Base-by-base conservation (phyloP, 352 stramenopile genomes). In the Albugo candida region DNA sequence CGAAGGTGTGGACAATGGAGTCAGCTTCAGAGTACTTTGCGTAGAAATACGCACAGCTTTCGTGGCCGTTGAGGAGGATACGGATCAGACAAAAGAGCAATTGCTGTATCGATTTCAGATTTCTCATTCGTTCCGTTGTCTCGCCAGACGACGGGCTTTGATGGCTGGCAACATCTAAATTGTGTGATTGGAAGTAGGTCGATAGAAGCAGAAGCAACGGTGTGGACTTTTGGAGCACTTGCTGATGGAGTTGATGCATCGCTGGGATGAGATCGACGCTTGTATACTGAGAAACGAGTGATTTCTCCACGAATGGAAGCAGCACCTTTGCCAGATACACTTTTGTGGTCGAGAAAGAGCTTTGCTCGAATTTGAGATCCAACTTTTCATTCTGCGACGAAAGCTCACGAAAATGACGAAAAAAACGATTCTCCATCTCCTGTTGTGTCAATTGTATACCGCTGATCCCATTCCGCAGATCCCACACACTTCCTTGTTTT, bases 1-100 rank as follows among this genome's bases (percentile, higher is more conserved):
- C n/a, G 84, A 47, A 2, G 60, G 61, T 27, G 84, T 74, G 0
- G 72, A 58, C 40, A 42, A 81, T n/a, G 3, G 60, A 66, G 48
- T 82, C 73, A 16, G 53, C 69, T 16, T 77, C 72, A 13, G 63
- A 65, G 36, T 89, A 85, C 53, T 87, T 86, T 54, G 79, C 60
- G 45, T 92, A 89, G 51, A 85, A 92, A 51, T 70, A 87, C 64
- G 82, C 74, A 41, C 70, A 82, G 24, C 71, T 71, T 36, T 65
- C 67, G 59, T 83, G 69, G 6, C 74, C 79, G 43, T 83, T 85
- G 6, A 87, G 47, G 44, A 92, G 70, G 52, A 92, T 64, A 13
- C 78, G 73, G 17, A 87, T 48, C 18, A 89, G 49, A 37, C 72
- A 73, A 19, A 92, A 31, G 14, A 56, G 51, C 48, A 84, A 59